These are phyloP conservation scores for Coniella lustricola DNA, from an alignment of 2,329 filamentous ascomycete genomes.

Conservation along the genomic window DNA sequence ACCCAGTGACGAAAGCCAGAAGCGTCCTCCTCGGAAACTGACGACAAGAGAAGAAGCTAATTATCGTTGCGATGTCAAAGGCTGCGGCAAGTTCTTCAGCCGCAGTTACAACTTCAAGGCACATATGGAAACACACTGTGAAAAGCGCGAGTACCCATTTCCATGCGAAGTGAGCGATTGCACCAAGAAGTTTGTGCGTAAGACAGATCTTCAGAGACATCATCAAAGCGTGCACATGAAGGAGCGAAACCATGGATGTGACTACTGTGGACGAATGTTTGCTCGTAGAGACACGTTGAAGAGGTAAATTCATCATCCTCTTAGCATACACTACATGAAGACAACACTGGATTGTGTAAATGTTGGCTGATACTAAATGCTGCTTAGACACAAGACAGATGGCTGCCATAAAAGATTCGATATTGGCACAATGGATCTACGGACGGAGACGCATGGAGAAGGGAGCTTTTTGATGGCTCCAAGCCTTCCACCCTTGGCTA, in stretches of 20 bases:
- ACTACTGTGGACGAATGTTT: conserved; percentile 64
- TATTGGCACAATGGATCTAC: conserved; percentile 44
- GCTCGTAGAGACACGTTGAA: conserved; percentile 76
- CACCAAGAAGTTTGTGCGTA: conserved; percentile 70
- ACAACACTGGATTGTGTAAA: background rate
- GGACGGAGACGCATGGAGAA: conserved; percentile 26
- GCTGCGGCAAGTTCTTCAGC: conserved; percentile 74
- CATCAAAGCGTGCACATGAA: conserved; percentile 67
- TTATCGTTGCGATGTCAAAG: conserved; percentile 58
- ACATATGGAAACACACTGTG: conserved; percentile 78
- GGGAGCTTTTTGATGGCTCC: conserved; percentile 14
- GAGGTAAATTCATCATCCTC: conserved; percentile 45
- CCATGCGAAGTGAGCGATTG: conserved; percentile 60
- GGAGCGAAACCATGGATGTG: conserved; percentile 61
- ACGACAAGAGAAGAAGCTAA: conserved; percentile 64
- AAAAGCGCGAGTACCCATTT: conserved; percentile 63
- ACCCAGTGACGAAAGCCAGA: conserved; percentile 24
- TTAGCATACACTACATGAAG: background rate
- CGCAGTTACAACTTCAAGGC: conserved; percentile 82
- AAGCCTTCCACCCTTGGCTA: conserved; percentile 24
- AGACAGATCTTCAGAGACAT: conserved; percentile 66
- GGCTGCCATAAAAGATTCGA: conserved; percentile 65
- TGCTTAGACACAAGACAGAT: conserved; percentile 64
- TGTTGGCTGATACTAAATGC: background rate
- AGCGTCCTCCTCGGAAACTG: conserved; percentile 40